A percentile compares a stretch with the other conserved stretches of the same genome.
Evolutionary conservation across 2,329 filamentous ascomycete genomes (phyloP).

Genomic region (Shiraia sp.): DNA sequence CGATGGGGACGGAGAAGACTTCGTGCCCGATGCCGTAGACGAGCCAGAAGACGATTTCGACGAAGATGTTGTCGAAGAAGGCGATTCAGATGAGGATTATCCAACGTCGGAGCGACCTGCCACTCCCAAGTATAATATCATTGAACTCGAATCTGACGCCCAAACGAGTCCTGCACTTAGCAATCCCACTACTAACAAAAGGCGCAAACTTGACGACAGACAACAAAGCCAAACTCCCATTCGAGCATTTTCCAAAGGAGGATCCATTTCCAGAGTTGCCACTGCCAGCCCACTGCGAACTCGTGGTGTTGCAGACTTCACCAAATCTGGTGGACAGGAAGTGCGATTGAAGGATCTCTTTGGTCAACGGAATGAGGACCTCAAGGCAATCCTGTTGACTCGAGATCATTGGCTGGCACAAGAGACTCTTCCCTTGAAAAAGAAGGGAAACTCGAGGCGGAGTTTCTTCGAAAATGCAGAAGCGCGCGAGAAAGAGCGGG

Average conservation of each 20-base stretch:
- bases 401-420: conserved; percentile 58
- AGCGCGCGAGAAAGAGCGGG: conserved; percentile 50
- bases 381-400: conserved; percentile 52
- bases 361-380: conserved; percentile 55
- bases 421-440: conserved; percentile 53
- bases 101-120: conserved; percentile 4
- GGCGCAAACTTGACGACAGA: not conserved
- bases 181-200: conserved; percentile 5
- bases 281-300: conserved; percentile 16
- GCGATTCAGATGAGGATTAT: conserved; percentile 20
- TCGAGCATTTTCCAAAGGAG: conserved; percentile 1
- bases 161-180: conserved; percentile 3
- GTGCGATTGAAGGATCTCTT: conserved; percentile 55
- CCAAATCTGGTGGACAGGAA: conserved; percentile 35
- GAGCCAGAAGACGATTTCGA: conserved; percentile 30
- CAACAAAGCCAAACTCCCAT: conserved; percentile 2
- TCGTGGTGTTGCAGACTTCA: conserved; percentile 37
- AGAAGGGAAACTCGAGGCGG: conserved; percentile 44
- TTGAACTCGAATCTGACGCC: conserved; percentile 11
- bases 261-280: not conserved
- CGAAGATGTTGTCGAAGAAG: conserved; percentile 34
- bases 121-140: conserved; percentile 11
- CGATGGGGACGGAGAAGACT: conserved; percentile 30
- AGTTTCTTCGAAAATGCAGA: conserved; percentile 51
- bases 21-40: conserved; percentile 28